phyloP scores from a whole-genome alignment of 805 yeast genomes.

The Wickerhamiella allomyrinae region DNA sequence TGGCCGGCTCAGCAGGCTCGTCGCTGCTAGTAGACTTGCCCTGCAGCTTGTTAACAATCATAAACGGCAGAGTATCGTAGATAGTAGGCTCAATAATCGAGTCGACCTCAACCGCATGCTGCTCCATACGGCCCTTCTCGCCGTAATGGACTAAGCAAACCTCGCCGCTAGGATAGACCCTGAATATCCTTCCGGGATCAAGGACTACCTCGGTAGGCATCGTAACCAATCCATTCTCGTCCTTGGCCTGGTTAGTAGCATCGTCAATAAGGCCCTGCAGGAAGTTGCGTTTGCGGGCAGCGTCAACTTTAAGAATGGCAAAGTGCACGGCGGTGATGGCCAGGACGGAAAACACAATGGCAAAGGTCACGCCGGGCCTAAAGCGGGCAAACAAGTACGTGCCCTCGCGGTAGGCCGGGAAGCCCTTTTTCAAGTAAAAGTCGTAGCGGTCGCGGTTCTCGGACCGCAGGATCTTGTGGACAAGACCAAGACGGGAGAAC shows the following conservation, averaged over 20 bases:
- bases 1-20: background rate
- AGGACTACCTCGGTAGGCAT: conserved; percentile 18
- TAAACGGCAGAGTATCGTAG: conserved; percentile 22
- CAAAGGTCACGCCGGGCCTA: conserved; percentile 48
- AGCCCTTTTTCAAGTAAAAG: conserved; percentile 67
- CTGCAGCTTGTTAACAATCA: conserved; percentile 8
- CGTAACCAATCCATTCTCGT: conserved; percentile 17
- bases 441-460: conserved; percentile 64
- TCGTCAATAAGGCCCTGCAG: conserved; percentile 26
- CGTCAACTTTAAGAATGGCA: conserved; percentile 37
- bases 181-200: conserved; percentile 21
- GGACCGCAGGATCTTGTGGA: conserved; percentile 53
- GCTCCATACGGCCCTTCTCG: too few species aligned
- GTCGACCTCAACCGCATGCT: conserved; percentile 20
- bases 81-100: conserved; percentile 23
- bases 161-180: conserved; percentile 24
- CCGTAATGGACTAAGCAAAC: conserved; percentile 22
- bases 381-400: conserved; percentile 49
- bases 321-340: conserved; percentile 46
- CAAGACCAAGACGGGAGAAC: conserved; percentile 63
- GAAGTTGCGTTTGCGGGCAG: conserved; percentile 43
- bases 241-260: conserved; percentile 22
- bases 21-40: background rate
- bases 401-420: conserved; percentile 66
- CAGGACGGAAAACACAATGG: conserved; percentile 36